These are phyloP conservation scores for Beauveria sp. DNA, from an alignment of 2,329 filamentous ascomycete species.

Conservation along the genomic window DNA sequence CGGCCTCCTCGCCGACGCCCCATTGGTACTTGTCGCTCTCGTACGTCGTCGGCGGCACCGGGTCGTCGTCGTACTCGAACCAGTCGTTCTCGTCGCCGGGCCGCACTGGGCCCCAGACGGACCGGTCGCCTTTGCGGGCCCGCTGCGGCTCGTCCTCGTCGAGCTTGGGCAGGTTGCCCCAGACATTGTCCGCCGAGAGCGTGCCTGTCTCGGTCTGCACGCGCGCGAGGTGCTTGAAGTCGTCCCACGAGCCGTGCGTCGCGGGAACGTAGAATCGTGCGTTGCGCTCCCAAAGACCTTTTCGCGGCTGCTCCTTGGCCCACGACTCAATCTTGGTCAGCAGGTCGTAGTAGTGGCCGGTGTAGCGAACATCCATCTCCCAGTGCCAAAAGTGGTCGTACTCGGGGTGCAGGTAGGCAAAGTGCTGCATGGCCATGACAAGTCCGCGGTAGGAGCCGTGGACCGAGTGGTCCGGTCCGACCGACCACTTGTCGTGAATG, in stretches of 20 bases:
- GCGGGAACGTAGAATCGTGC: constrained; percentile 69
- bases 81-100: constrained; percentile 61
- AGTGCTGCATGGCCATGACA: constrained; percentile 92
- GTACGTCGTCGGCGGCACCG: constrained; percentile 58
- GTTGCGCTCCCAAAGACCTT: constrained; percentile 76
- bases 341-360: constrained; percentile 74
- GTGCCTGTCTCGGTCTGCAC: constrained; percentile 67
- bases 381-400: constrained; percentile 92
- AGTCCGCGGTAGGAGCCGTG: constrained; percentile 90
- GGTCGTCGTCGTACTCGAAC: constrained; percentile 66
- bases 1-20: constrained; percentile 86
- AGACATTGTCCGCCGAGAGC: constrained; percentile 58
- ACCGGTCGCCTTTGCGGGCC: constrained; percentile 42
- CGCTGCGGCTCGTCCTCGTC: constrained; percentile 31
- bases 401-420: constrained; percentile 79
- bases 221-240: constrained; percentile 66
- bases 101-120: constrained; percentile 78
- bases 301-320: constrained; percentile 66
- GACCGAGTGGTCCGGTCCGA: constrained; percentile 62
- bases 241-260: constrained; percentile 70
- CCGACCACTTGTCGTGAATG: constrained; percentile 66
- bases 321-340: constrained; percentile 63
- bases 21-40: constrained; percentile 77
- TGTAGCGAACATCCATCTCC: constrained; percentile 91
- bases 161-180: constrained; percentile 43